phyloP scores from a whole-genome alignment of 192 early-diverging fungal genomes.

The Coemansia sp. region DNA sequence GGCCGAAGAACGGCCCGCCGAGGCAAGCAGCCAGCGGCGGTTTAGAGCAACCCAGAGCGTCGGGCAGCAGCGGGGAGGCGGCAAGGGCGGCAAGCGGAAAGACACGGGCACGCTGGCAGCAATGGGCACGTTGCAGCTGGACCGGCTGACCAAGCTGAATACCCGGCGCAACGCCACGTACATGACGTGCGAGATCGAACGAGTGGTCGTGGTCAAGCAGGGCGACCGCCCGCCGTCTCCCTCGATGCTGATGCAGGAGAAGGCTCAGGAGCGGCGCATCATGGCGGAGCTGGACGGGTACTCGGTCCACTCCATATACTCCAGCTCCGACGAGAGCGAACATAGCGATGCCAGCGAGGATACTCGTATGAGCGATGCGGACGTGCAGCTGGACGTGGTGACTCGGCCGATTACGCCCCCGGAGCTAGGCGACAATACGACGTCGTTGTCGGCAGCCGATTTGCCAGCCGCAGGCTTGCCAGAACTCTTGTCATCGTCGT shows the following conservation, averaged over 20 bases:
- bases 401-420: constrained; percentile 2
- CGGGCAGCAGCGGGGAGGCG: background rate
- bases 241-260: constrained; percentile 36
- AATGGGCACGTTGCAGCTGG: constrained; percentile 46
- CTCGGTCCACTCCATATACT: constrained; percentile 23
- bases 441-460: background rate
- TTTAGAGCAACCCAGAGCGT: constrained; percentile 36
- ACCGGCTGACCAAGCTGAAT: constrained; percentile 51
- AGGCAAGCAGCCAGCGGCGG: background rate
- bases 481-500: background rate
- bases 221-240: constrained; percentile 41
- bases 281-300: background rate
- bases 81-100: background rate
- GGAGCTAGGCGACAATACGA: background rate
- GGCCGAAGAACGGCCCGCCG: background rate
- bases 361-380: background rate
- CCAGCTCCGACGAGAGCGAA: constrained; percentile 4
- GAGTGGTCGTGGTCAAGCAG: constrained; percentile 11
- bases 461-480: background rate
- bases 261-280: constrained; percentile 21
- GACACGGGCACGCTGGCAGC: constrained; percentile 15
- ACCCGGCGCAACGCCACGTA: constrained; percentile 46
- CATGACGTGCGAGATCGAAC: constrained; percentile 41
- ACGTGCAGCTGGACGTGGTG: constrained; percentile 7
- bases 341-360: background rate